Evolutionary conservation across 371 early-diverging fungal species (phyloP).

Genomic region (Mucor circinelloides): DNA sequence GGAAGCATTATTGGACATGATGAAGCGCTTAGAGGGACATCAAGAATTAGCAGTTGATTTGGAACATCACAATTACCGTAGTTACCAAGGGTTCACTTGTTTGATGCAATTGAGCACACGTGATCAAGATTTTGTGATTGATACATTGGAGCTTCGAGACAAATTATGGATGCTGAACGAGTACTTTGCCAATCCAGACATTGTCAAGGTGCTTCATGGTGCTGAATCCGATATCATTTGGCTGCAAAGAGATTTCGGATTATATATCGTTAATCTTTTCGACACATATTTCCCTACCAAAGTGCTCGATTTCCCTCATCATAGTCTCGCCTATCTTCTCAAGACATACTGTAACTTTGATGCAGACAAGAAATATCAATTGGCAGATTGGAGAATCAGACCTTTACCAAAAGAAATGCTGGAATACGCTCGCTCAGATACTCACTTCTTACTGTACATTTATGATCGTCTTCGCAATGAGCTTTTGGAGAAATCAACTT

Average conservation of each 20-base stretch:
- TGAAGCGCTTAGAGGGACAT: constrained; percentile 58
- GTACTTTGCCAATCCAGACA: constrained; percentile 84
- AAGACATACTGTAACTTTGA: constrained; percentile 76
- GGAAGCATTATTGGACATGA: constrained; percentile 64
- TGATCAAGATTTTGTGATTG: constrained; percentile 88
- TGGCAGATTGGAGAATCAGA: constrained; percentile 97
- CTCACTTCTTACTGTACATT: constrained; percentile 94
- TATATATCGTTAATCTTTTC: constrained; percentile 94
- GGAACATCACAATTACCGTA: constrained; percentile 93
- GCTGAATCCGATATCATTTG: constrained; percentile 95
- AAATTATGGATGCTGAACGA: constrained; percentile 79
- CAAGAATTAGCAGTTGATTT: constrained; percentile 92
- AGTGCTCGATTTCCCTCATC: constrained; percentile 68
- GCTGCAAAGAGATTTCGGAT: constrained; percentile 97
- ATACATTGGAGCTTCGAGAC: constrained; percentile 84
- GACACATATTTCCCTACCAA: constrained; percentile 96
- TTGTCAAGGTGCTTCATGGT: constrained; percentile 95
- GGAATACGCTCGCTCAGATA: constrained; percentile 92
- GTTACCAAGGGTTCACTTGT: constrained; percentile 94
- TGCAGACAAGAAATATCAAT: constrained; percentile 92
- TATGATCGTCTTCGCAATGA: constrained; percentile 91
- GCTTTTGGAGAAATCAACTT: constrained; percentile 58
- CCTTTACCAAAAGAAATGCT: constrained; percentile 93
- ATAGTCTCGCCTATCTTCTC: constrained; percentile 85
- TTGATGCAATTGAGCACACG: constrained; percentile 93